Evolutionary conservation across 257 asterid genomes (phyloP).

Genomic region (Jaltomata sinuosa): DNA sequence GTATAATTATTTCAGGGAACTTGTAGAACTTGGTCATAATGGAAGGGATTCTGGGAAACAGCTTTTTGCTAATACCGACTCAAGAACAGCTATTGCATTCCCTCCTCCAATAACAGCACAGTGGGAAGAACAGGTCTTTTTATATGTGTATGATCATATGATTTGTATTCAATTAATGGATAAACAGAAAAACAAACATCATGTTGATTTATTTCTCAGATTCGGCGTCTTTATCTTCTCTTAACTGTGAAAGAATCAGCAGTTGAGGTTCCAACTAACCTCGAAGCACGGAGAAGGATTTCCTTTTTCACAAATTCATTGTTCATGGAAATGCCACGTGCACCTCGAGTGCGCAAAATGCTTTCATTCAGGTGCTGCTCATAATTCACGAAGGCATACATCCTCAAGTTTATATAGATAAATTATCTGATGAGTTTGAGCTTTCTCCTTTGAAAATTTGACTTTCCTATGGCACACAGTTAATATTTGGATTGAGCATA

Average conservation of each 20-base stretch:
- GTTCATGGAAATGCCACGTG: conserved; percentile 96
- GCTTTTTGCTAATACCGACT: conserved; percentile 53
- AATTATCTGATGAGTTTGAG: not conserved
- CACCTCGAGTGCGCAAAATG: conserved; percentile 99
- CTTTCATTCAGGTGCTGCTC: conserved; percentile 70
- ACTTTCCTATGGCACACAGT: not conserved
- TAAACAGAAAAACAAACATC: not conserved
- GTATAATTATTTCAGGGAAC: conserved; percentile 50
- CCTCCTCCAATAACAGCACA: conserved; percentile 87
- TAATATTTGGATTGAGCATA: not conserved
- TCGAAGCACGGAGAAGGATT: conserved; percentile 93
- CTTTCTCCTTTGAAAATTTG: not conserved
- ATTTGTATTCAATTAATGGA: not conserved
- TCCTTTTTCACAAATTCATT: conserved; percentile 89
- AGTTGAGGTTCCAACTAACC: conserved; percentile 83
- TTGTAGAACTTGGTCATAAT: conserved; percentile 70
- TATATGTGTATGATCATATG: not conserved
- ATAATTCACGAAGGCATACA: not conserved
- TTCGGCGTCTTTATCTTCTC: conserved; percentile 91
- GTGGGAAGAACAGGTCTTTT: conserved; percentile 92
- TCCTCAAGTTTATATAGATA: not conserved
- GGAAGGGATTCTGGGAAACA: conserved; percentile 84
- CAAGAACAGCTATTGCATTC: conserved; percentile 42
- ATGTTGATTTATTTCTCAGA: conserved; percentile 32
- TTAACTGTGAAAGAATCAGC: conserved; percentile 95